A percentile compares a stretch with the other conserved stretches of the same genome.
Conservation (phyloP, 768 basidiomycete genomes). For the Rhodotorula diobovata region DNA sequence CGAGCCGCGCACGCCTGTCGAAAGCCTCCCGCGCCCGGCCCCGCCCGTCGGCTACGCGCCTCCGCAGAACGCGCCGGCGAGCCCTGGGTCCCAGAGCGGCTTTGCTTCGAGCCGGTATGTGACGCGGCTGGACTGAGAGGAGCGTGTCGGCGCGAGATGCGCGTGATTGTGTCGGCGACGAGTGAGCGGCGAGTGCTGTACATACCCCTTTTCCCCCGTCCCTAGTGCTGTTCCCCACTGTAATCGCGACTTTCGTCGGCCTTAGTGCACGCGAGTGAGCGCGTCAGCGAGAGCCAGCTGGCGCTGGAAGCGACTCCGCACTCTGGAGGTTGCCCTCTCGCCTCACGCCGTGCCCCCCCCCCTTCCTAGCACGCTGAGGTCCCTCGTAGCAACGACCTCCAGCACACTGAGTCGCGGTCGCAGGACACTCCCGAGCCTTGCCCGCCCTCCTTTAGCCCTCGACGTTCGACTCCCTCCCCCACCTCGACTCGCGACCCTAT, state of each 20-base stretch:
- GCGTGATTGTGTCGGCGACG: not conserved
- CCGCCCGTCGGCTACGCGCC: conserved; percentile 5
- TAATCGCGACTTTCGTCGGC: not conserved
- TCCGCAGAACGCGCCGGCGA: not conserved
- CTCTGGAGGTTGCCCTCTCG: too few species aligned
- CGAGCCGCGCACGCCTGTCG: not conserved
- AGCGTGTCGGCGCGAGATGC: not conserved
- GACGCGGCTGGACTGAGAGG: conserved; percentile 8
- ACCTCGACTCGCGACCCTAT: too few species aligned
- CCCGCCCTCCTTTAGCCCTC: too few species aligned
- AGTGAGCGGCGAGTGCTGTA: not conserved
- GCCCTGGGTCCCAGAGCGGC: conserved; percentile 6
- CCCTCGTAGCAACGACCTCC: too few species aligned
- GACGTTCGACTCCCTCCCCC: too few species aligned
- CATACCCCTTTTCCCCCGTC: not conserved
- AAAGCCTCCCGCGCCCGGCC: not conserved
- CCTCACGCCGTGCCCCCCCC: too few species aligned
- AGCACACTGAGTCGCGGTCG: too few species aligned
- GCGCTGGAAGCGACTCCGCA: too few species aligned
- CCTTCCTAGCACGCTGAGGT: too few species aligned
- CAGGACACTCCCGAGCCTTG: too few species aligned
- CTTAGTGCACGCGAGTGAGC: too few species aligned
- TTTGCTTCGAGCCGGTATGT: conserved; percentile 18
- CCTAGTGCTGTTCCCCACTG: not conserved
- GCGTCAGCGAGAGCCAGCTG: too few species aligned